Conservation (phyloP, 2,329 filamentous ascomycete genomes). For the Talaromyces islandicus region DNA sequence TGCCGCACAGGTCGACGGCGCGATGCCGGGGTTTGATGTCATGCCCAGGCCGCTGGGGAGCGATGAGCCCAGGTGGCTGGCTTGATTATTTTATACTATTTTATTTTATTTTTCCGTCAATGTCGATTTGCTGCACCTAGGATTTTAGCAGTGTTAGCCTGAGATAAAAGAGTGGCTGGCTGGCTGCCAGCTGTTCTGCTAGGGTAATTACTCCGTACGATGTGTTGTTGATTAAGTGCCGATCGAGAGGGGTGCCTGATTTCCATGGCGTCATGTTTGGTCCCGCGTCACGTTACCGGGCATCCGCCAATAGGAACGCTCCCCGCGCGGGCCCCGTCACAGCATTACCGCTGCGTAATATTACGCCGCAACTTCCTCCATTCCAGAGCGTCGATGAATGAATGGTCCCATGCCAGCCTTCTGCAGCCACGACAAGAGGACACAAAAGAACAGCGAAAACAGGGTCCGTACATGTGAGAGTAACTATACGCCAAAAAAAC, state of each 20-base stretch:
- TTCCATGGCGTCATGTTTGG: constrained; percentile 8
- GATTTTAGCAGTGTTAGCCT: too few relatives aligned
- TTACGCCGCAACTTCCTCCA: background rate
- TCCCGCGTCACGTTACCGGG: background rate
- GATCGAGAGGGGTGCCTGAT: constrained; percentile 5
- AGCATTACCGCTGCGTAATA: background rate
- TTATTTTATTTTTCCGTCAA: too few relatives aligned
- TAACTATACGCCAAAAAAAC: background rate
- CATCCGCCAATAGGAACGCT: background rate
- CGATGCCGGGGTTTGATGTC: background rate
- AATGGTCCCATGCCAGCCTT: background rate
- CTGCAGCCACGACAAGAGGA: background rate
- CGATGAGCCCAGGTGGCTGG: background rate
- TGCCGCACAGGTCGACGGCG: background rate
- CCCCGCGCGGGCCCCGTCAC: background rate
- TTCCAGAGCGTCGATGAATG: background rate
- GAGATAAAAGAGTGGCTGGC: too few relatives aligned
- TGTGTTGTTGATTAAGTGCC: too few relatives aligned
- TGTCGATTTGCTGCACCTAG: background rate
- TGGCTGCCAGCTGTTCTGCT: too few relatives aligned
- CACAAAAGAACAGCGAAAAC: background rate
- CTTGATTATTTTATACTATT: background rate
- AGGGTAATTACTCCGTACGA: too few relatives aligned
- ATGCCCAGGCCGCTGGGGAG: background rate
- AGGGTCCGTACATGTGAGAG: background rate